Conservation (phyloP, 805 yeast genomes). For the Saccharomyces mikatae region DNA sequence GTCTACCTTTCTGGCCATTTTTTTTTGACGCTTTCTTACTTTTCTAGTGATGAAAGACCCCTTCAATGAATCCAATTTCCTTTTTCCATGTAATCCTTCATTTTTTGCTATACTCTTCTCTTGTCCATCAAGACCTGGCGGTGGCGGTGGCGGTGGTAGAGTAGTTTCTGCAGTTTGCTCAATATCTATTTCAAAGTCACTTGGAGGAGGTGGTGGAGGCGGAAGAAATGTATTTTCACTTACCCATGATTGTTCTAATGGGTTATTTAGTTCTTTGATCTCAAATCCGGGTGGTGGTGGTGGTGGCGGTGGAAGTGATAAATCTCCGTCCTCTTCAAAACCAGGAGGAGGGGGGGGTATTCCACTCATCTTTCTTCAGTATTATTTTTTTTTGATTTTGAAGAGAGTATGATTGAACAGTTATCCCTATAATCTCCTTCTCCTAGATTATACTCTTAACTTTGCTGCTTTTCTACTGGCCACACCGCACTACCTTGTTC, state of each 20-base stretch:
- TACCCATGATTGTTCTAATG: constrained; percentile 30
- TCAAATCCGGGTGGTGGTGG: constrained; percentile 30
- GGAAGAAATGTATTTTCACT: constrained; percentile 17
- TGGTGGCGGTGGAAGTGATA: constrained; percentile 29
- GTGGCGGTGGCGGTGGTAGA: constrained; percentile 27
- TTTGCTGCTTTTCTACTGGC: neutral
- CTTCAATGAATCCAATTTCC: neutral
- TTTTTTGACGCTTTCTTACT: constrained; percentile 3
- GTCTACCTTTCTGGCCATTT: constrained; percentile 15
- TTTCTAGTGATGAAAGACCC: constrained; percentile 5
- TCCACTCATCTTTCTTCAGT: constrained; percentile 4
- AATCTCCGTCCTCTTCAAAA: constrained; percentile 3
- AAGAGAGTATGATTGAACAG: neutral
- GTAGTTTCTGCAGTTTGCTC: constrained; percentile 5
- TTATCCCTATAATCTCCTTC: neutral
- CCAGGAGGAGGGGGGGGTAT: constrained; percentile 27
- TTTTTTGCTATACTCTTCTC: neutral
- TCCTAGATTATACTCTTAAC: neutral
- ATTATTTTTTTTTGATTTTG: neutral
- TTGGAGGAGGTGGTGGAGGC: constrained; percentile 24
- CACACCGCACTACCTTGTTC: neutral
- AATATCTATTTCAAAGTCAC: constrained; percentile 5
- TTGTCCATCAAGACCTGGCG: constrained; percentile 3
- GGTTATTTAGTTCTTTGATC: constrained; percentile 7
- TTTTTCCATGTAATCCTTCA: neutral